Base-by-base conservation (phyloP, 2,329 filamentous ascomycete species). In the Didymella pomorum region DNA sequence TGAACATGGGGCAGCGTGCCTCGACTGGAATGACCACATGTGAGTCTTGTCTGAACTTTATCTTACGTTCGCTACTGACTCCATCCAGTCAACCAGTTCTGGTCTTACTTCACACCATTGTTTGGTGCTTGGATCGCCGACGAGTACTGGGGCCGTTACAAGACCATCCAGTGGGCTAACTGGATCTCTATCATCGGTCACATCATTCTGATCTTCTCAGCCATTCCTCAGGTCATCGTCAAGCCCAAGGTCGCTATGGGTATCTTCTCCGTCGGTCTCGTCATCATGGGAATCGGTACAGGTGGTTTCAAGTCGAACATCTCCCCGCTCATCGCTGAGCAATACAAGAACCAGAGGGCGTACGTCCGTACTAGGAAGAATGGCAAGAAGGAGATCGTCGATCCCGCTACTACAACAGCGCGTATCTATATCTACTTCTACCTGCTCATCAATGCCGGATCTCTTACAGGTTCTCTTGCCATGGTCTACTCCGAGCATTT, bases 301-400 rank as follows among this genome's bases (percentile, higher is more conserved):
- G 88, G 88, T 67, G 86, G 87, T 62, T 89, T 90, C 80, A 90
- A 90, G 77, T 84, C 85, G 65, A 90, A 89, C 75, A 82, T 85
- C 48, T 80, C 80, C 42, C 83, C 83, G 25, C 70, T 85, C 62
- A 74, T 80, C 39, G 87, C 87, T 47, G 88, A 90, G 63, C 88
- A 91, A 75, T 73, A 74, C 65, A 73, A 73, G 29, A 64, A 70
- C 37, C 63, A 67, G 20, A 71, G 64, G 31, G 68, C 70, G 8
- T 71, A 72, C 31, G 67, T 74, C 8, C 70, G 69, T 20, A 65
- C 70, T 20, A 69, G 54, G 49, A 72, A 72, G 49, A 62, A 70
- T 8, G 72, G 71, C 4, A 82, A 84, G 70, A 80, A 81, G 31
- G 87, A 90, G 52, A 82, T 91, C 60, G 84, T 90, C 20, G 88